Evolutionary conservation across 169 alveolate species (phyloP).

Genomic region (Hammondia hammondi): DNA sequence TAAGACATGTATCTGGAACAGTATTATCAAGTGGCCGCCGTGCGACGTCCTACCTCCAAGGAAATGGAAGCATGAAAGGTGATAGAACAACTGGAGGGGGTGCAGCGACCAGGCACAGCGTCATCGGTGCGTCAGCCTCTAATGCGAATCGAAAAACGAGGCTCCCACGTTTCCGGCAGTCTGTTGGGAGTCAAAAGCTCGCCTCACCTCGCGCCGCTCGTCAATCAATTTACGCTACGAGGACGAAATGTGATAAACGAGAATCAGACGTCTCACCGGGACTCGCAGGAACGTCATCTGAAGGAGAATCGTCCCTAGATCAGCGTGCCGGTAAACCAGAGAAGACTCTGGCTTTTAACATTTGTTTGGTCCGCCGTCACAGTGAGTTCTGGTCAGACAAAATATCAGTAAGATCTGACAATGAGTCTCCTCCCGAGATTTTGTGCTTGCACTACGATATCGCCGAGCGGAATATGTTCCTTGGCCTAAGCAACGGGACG

Average conservation of each 20-base stretch:
- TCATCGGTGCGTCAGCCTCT: neutral
- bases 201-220: neutral
- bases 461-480: neutral
- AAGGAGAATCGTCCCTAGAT: neutral
- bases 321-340: neutral
- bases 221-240: neutral
- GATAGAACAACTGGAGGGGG: neutral
- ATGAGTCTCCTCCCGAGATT: slow-evolving; percentile 28
- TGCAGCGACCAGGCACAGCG: neutral
- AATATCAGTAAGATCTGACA: neutral
- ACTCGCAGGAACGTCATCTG: neutral
- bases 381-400: neutral
- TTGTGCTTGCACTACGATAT: neutral
- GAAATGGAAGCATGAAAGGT: neutral
- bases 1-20: neutral
- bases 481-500: slow-evolving; percentile 24
- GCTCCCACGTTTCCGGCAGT: neutral
- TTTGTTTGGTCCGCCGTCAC: neutral
- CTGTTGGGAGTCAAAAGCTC: neutral
- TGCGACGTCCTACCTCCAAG: neutral
- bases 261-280: neutral
- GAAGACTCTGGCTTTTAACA: neutral
- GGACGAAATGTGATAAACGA: neutral
- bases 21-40: neutral
- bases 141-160: neutral